phyloP scores from a whole-genome alignment of 2,329 filamentous ascomycete genomes.

The Magnaporthiopsis incrustans region DNA sequence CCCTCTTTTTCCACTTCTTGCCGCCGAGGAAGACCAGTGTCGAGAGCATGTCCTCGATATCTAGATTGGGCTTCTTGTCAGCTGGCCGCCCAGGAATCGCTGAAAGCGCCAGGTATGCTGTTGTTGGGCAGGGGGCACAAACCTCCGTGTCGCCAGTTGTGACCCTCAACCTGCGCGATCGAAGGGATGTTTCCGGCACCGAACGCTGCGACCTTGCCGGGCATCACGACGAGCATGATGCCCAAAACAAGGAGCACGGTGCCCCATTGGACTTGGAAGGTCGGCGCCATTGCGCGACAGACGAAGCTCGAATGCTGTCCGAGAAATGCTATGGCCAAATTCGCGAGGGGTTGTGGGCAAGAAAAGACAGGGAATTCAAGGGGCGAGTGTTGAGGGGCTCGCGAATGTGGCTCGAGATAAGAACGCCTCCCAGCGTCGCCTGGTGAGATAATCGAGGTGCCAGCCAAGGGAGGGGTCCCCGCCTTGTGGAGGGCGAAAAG shows the following conservation, averaged over 20 bases:
- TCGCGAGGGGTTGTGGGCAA: neutral
- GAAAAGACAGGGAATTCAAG: neutral
- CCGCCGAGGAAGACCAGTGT: conserved; percentile 68
- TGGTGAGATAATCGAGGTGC: neutral
- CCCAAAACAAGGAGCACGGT: conserved; percentile 44
- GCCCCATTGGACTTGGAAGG: conserved; percentile 28
- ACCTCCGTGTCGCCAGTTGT: conserved; percentile 65
- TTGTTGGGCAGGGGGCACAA: conserved; percentile 9
- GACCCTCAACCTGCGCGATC: conserved; percentile 55
- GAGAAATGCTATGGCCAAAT: neutral
- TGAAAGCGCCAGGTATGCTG: too few species aligned
- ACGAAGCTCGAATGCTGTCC: neutral
- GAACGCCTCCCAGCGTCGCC: neutral
- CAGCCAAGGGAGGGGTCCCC: neutral
- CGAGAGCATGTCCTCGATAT: conserved; percentile 77
- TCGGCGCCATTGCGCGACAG: neutral
- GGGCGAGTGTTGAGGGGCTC: neutral
- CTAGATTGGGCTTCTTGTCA: conserved; percentile 24
- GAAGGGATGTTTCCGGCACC: conserved; percentile 67
- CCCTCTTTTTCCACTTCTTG: conserved; percentile 77
- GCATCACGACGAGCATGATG: conserved; percentile 48
- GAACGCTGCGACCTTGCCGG: conserved; percentile 51
- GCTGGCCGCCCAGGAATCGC: neutral
- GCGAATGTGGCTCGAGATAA: neutral
- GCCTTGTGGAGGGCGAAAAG: neutral